phyloP scores from a whole-genome alignment of 2,329 filamentous ascomycete genomes.

The Monosporascus ibericus region DNA sequence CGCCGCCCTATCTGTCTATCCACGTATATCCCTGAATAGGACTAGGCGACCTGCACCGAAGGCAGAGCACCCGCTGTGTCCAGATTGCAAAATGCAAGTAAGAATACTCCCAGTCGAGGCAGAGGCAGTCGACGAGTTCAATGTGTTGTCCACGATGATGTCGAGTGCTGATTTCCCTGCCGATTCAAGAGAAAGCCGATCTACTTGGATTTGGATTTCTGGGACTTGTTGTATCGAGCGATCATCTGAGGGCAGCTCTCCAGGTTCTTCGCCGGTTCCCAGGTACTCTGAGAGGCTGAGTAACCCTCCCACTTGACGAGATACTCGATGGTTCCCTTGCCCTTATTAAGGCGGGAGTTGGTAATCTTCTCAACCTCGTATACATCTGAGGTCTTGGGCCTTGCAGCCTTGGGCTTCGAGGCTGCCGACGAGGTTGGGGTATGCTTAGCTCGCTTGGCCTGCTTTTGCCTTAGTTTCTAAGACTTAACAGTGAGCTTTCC shows the following conservation, averaged over 20 bases:
- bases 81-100: no score
- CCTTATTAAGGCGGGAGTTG: conserved; percentile 32
- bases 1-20: no score
- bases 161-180: conserved; percentile 25
- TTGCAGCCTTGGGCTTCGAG: conserved; percentile 8
- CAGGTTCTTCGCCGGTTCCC: conserved; percentile 46
- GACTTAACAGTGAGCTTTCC: neutral
- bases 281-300: conserved; percentile 38
- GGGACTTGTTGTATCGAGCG: conserved; percentile 6
- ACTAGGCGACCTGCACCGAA: no score
- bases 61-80: no score
- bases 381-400: conserved; percentile 19
- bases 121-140: neutral
- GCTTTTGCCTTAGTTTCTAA: conserved; percentile 4
- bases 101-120: neutral
- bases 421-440: neutral
- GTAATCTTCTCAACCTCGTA: conserved; percentile 45
- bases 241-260: conserved; percentile 25
- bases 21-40: no score
- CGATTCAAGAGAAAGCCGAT: neutral
- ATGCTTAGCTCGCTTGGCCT: conserved; percentile 5
- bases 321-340: conserved; percentile 30
- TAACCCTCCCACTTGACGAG: conserved; percentile 50
- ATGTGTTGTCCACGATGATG: conserved; percentile 8
- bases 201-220: conserved; percentile 2